Base-by-base conservation (phyloP, 306 rosid genomes). In the Castanea mollissima region DNA sequence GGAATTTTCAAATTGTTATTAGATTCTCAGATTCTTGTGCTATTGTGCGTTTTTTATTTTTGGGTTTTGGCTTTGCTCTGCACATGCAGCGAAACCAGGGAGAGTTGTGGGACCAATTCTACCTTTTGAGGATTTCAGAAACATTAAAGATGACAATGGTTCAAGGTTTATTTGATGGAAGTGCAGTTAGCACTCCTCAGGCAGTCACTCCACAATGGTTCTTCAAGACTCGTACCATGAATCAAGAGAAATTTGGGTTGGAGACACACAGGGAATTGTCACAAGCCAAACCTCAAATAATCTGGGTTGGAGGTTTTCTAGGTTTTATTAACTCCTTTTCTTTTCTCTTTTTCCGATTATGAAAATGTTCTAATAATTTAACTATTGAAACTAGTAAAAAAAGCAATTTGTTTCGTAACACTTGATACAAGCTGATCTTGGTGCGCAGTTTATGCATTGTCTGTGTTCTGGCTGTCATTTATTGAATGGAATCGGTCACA, bases 71-170 rank as follows among this genome's bases (percentile, higher is more conserved):
- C 62, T 60, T 71, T 72, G 34, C 78, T 34, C 58, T 79, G 73
- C 31, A 55, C 86, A n/a, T n/a, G n/a, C n/a, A 88, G 97, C 94
- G 8, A 89, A 87, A 82, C 92, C 89, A 71, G 94, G 92, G 67
- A 88, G 93, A 91, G 92, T 89, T 69, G 79, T 79, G 18, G 97
- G 98, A 80, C 90, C 96, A 9, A 87, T 85, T 78, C 83, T 79
- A 18, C 93, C 88, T 64, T 73, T 78, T 65, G 92, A 91, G 63
- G 83, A 81, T 55, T 85, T 79, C 70, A 87, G 93, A 86, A 87
- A 58, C 85, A 56, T 68, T 19, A 91, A 83, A 78, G 92, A 86
- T 68, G 21, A 71, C 21, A 78, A 76, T 52, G 90, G 90, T 74
- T 69, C 86, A 5, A 89, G 89, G 80, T 69, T 23, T 71, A 11